These are phyloP conservation scores for Parasitella parasitica DNA, from an alignment of 371 early-diverging fungal species.

Conservation along the genomic window DNA sequence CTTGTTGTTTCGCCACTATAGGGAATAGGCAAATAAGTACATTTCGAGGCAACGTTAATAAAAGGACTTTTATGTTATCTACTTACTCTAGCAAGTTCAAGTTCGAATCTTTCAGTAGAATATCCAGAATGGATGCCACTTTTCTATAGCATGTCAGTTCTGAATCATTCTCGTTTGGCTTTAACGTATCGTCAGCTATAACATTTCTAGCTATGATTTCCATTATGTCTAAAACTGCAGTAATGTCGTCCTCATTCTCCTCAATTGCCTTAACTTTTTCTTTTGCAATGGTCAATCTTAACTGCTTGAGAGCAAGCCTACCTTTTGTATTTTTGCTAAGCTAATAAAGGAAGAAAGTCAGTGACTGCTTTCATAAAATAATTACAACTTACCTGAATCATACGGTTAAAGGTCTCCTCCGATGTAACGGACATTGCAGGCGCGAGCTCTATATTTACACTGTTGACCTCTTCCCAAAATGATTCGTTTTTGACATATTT, in stretches of 20 bases:
- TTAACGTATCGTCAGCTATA: not conserved
- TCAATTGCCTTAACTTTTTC: constrained; percentile 10
- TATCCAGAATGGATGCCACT: constrained; percentile 15
- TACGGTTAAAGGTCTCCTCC: constrained; percentile 10
- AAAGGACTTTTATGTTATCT: constrained; percentile 18
- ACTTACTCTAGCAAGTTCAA: constrained; percentile 18
- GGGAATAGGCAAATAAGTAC: constrained; percentile 15
- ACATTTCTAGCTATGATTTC: constrained; percentile 11
- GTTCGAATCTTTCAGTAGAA: constrained; percentile 18
- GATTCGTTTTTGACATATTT: constrained; percentile 10
- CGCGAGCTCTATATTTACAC: constrained; percentile 10
- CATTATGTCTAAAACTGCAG: not conserved
- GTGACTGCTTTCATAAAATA: constrained; percentile 11
- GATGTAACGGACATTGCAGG: constrained; percentile 14
- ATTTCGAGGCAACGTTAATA: constrained; percentile 15
- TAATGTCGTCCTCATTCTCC: constrained; percentile 9
- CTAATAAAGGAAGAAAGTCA: constrained; percentile 16
- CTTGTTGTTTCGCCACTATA: constrained; percentile 17
- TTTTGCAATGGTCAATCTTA: constrained; percentile 11
- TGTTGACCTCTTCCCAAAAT: constrained; percentile 10
- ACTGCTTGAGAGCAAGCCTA: constrained; percentile 12
- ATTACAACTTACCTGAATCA: constrained; percentile 16
- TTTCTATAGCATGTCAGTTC: constrained; percentile 15
- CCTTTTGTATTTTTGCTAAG: constrained; percentile 8
- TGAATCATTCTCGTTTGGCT: constrained; percentile 7